Evolutionary conservation across 371 early-diverging fungal genomes (phyloP).

Genomic region (Choanephora cucurbitarum): DNA sequence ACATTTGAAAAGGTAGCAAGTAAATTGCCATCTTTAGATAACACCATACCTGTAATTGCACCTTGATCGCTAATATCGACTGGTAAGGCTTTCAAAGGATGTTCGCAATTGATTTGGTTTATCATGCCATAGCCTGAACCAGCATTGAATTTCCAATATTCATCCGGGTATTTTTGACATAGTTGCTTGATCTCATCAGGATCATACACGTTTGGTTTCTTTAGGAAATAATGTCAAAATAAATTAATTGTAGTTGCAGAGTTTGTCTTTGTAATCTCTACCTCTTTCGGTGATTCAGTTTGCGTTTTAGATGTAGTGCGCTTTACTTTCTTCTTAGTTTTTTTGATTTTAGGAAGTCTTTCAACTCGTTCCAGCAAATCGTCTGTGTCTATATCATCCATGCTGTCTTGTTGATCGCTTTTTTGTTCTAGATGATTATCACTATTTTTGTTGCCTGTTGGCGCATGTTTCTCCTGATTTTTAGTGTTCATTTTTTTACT

Average conservation of each 20-base stretch:
- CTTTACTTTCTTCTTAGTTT: slow-evolving; percentile 7
- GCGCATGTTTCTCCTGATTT: background rate
- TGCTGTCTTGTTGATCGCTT: background rate
- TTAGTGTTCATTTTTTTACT: slow-evolving; percentile 1
- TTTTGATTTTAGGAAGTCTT: slow-evolving; percentile 3
- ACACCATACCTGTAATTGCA: slow-evolving; percentile 74
- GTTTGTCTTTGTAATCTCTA: slow-evolving; percentile 6
- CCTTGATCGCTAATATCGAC: slow-evolving; percentile 55
- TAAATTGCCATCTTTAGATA: slow-evolving; percentile 82
- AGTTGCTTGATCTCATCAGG: slow-evolving; percentile 46
- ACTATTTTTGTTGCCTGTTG: background rate
- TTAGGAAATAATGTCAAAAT: background rate
- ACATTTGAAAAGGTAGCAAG: slow-evolving; percentile 83
- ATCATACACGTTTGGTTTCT: slow-evolving; percentile 30
- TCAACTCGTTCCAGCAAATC: slow-evolving; percentile 31
- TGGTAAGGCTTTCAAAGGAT: slow-evolving; percentile 59
- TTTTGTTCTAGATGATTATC: background rate
- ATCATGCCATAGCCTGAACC: slow-evolving; percentile 48
- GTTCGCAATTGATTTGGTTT: slow-evolving; percentile 64
- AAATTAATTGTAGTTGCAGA: too few relatives aligned
- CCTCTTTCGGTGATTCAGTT: background rate
- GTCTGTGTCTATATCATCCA: slow-evolving; percentile 32
- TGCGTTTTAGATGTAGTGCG: background rate
- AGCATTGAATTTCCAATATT: slow-evolving; percentile 61
- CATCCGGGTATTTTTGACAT: slow-evolving; percentile 61